Conservation (phyloP, 2,329 filamentous ascomycete genomes). For the Parastagonospora nodorum region DNA sequence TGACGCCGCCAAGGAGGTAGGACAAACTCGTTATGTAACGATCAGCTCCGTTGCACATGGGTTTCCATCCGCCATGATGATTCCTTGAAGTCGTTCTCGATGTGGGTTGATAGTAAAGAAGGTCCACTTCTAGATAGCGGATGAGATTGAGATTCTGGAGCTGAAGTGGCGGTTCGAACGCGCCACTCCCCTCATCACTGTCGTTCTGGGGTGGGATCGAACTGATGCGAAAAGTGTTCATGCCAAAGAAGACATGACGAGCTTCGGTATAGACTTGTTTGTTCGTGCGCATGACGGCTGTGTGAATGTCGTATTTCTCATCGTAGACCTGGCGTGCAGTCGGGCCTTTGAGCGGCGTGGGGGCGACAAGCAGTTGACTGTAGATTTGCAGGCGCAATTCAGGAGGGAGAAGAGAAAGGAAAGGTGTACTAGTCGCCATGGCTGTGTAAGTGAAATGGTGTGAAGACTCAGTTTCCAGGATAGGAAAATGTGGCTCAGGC, state of each 20-base stretch:
- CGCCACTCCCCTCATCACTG: slow-evolving; percentile 12
- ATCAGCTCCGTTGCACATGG: slow-evolving; percentile 18
- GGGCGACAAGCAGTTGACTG: slow-evolving; percentile 30
- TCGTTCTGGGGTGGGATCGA: slow-evolving; percentile 11
- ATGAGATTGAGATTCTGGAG: slow-evolving; percentile 22
- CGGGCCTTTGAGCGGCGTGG: slow-evolving; percentile 24
- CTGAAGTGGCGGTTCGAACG: slow-evolving; percentile 36
- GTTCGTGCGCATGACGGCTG: slow-evolving; percentile 45
- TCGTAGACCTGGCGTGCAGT: slow-evolving; percentile 15
- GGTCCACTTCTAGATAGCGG: slow-evolving; percentile 33
- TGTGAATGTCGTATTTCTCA: slow-evolving; percentile 37
- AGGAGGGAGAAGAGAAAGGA: slow-evolving; percentile 34
- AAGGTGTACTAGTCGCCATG: slow-evolving; percentile 5
- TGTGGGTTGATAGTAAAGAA: slow-evolving; percentile 28
- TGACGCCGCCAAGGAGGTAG: slow-evolving; percentile 16
- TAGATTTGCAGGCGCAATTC: slow-evolving; percentile 40
- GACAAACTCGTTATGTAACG: slow-evolving; percentile 29
- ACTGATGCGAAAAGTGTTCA: slow-evolving; percentile 46
- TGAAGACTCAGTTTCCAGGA: neutral
- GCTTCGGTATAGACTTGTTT: slow-evolving; percentile 50
- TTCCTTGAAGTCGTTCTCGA: neutral
- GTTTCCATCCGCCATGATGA: slow-evolving; percentile 17
- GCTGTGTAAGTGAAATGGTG: neutral
- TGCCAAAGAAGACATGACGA: slow-evolving; percentile 47
- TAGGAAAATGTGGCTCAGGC: neutral